A percentile compares a stretch with the other conserved stretches of the same genome.
These are phyloP conservation scores for Calophaca sinica DNA, from an alignment of 306 rosid species.

Conservation along the genomic window DNA sequence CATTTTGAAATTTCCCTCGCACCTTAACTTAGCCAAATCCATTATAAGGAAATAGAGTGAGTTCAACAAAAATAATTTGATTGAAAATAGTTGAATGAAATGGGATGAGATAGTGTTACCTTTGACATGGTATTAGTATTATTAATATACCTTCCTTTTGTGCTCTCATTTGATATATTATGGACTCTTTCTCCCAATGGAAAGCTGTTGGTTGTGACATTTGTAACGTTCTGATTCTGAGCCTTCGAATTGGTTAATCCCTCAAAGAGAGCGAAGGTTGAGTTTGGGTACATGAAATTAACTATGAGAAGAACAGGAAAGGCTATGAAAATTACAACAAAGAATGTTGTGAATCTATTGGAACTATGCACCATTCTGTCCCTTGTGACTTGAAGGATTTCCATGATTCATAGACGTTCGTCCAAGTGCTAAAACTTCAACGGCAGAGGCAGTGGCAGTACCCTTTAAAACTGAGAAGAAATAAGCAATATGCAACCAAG, in stretches of 20 bases:
- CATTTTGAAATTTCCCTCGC: background rate
- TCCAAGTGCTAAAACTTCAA: background rate
- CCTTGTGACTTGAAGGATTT: background rate
- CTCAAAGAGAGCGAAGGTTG: constrained; percentile 15
- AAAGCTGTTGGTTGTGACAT: constrained; percentile 1
- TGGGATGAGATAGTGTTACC: background rate
- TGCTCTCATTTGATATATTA: constrained; percentile 7
- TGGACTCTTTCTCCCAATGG: constrained; percentile 14
- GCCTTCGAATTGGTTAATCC: background rate
- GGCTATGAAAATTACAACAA: constrained; percentile 4
- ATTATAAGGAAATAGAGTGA: background rate
- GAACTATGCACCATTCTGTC: background rate
- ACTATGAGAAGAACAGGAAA: constrained; percentile 16
- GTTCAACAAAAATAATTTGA: too few species aligned
- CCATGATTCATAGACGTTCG: background rate
- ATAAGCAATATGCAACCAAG: background rate
- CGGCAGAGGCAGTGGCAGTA: background rate
- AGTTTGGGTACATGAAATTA: background rate
- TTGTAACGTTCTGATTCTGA: constrained; percentile 9
- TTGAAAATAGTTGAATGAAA: too few species aligned
- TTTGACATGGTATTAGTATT: background rate
- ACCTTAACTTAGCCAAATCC: background rate
- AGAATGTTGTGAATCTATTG: background rate
- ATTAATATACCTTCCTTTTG: background rate
- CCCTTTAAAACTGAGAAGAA: too few species aligned